These are phyloP conservation scores for Chionographis japonica DNA, from an alignment of 106 monocot species.

Conservation along the genomic window DNA sequence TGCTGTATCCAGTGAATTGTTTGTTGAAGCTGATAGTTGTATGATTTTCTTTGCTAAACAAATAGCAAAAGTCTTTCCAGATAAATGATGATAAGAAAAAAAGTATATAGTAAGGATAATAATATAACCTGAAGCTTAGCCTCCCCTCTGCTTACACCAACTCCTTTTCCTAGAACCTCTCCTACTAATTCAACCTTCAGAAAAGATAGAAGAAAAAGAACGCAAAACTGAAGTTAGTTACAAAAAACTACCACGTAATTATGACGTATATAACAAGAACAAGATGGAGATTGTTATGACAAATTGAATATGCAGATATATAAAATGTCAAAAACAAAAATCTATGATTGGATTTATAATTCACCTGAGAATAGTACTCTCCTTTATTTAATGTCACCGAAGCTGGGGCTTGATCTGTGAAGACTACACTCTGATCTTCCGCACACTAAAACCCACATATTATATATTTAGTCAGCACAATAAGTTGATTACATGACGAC, in stretches of 20 bases:
- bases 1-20: too few species aligned
- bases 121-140: constrained; percentile 36
- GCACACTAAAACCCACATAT: constrained; percentile 19
- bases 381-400: constrained; percentile 30
- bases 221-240: neutral
- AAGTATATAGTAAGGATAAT: neutral
- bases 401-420: constrained; percentile 36
- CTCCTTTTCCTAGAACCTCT: constrained; percentile 32
- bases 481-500: neutral
- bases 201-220: neutral
- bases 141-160: constrained; percentile 33
- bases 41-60: too few species aligned
- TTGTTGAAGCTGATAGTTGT: too few species aligned
- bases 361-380: constrained; percentile 42
- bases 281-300: neutral
- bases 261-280: neutral
- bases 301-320: neutral
- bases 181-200: constrained; percentile 33
- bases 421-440: constrained; percentile 32
- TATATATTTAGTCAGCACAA: neutral
- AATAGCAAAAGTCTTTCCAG: too few species aligned
- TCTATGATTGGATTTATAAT: neutral
- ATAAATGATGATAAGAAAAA: neutral
- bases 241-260: neutral
- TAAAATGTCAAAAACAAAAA: neutral